Evolutionary conservation across 768 basidiomycete genomes (phyloP), one percentile per base, ranked within the genome.

Genomic region (Phylloporus rhodoxanthus): DNA sequence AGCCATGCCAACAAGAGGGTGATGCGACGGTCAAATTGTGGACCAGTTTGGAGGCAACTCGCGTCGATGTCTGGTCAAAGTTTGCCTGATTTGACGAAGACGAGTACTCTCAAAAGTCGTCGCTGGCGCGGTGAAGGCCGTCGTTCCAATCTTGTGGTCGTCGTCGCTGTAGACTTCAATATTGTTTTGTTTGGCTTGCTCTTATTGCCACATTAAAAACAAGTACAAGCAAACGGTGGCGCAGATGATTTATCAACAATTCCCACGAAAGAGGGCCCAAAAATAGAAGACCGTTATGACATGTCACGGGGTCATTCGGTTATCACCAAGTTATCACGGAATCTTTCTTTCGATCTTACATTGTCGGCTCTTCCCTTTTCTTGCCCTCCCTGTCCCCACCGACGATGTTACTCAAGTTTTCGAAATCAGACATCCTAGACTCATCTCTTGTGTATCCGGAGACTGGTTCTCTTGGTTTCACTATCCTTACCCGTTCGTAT

Each of bases 381-480:
- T 49, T 25, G 17, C 33, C 23, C 23, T n/a, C 29, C 44, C 45
- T 41, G 32, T 19, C 43, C 36, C 44, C 8, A 25, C 52, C 55
- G 34, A 50, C 49, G 38, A 82, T 81, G 80, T 63, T 82, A 28
- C 72, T 82, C 62, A 80, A 74, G 71, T 81, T 82, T 61, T 76
- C 79, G 36, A 70, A 76, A 28, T 61, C 74, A 14, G 80, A 82
- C 54, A 77, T 83, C 63, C 73, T 83, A 34, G 77, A 82, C 58
- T 75, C 76, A 2, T 53, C 70, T 14, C 78, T 83, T 37, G 60
- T 80, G 54, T 73, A 79, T 55, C 74, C 79, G 3, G 67, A 72
- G n/a, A 76, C 80, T 11, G 75, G 79, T 32, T 59, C 70, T 39
- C 62, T 70, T 10, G 72, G 71, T 19, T 83, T 75, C 52, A 70